Percentiles rank a stretch among this genome's conserved stretches.
Evolutionary conservation across 192 early-diverging fungal species (phyloP).

Genomic region (Backusella australiensis): DNA sequence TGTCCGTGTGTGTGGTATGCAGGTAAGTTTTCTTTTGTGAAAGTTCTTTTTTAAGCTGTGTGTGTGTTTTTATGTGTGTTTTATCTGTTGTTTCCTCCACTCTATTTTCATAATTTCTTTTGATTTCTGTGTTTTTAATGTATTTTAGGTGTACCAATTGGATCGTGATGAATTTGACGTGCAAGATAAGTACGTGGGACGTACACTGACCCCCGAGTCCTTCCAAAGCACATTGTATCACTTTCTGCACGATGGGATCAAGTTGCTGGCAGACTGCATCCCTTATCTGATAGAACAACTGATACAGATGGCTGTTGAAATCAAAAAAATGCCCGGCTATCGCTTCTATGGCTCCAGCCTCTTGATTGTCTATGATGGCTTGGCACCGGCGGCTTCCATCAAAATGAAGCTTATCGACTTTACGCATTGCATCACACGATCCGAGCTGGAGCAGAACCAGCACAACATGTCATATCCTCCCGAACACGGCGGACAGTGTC

Average conservation of each 20-base stretch:
- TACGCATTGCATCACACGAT: slow-evolving; percentile 76
- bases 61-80: neutral
- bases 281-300: slow-evolving; percentile 76
- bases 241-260: slow-evolving; percentile 86
- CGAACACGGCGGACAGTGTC: slow-evolving; percentile 42
- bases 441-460: slow-evolving; percentile 25
- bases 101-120: slow-evolving; percentile 2
- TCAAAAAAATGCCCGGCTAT: slow-evolving; percentile 72
- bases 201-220: slow-evolving; percentile 76
- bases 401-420: slow-evolving; percentile 95
- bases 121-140: neutral
- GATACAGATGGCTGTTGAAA: slow-evolving; percentile 64
- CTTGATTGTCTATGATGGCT: slow-evolving; percentile 91
- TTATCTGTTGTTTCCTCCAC: neutral
- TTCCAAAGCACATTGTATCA: slow-evolving; percentile 74
- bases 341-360: slow-evolving; percentile 91
- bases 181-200: slow-evolving; percentile 91
- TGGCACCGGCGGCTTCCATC: slow-evolving; percentile 35
- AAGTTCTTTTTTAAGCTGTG: neutral
- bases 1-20: slow-evolving; percentile 95
- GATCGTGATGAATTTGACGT: neutral
- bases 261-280: slow-evolving; percentile 73
- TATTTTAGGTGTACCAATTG: neutral
- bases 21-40: slow-evolving; percentile 49
- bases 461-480: slow-evolving; percentile 41